These are phyloP conservation scores for Talaromyces sp. DNA, from an alignment of 2,329 filamentous ascomycete genomes.

Conservation along the genomic window DNA sequence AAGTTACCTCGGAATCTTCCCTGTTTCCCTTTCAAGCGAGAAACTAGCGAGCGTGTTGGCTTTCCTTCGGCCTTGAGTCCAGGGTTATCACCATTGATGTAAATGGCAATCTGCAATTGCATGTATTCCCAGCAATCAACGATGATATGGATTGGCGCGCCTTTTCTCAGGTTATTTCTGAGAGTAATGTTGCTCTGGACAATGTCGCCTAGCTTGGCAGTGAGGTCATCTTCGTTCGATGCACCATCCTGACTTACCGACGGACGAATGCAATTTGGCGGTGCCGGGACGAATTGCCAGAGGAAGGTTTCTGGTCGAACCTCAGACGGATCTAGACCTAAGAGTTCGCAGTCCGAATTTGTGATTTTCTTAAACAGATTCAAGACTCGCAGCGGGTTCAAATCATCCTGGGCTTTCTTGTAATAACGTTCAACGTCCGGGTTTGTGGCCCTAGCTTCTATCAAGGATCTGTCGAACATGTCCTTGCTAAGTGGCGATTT, in stretches of 20 bases:
- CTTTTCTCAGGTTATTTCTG: conserved; percentile 72
- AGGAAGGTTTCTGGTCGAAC: conserved; percentile 94
- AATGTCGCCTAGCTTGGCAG: conserved; percentile 94
- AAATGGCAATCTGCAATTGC: conserved; percentile 91
- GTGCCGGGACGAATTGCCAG: conserved; percentile 92
- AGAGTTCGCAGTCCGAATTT: conserved; percentile 78
- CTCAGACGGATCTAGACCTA: conserved; percentile 80
- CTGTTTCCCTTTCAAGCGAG: conserved; percentile 93
- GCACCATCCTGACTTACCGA: conserved; percentile 90
- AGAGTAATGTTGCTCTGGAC: conserved; percentile 87
- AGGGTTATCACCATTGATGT: conserved; percentile 94
- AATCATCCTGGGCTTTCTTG: conserved; percentile 86
- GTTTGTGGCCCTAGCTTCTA: conserved; percentile 68
- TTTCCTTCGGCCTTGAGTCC: conserved; percentile 87
- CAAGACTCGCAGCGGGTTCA: conserved; percentile 81
- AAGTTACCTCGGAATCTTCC: conserved; percentile 95
- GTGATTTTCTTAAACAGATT: conserved; percentile 88
- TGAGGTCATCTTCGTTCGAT: conserved; percentile 94
- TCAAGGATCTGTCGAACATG: conserved; percentile 79
- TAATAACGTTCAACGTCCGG: conserved; percentile 84
- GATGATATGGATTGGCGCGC: conserved; percentile 77
- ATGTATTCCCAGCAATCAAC: conserved; percentile 99
- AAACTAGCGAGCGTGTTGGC: conserved; percentile 86
- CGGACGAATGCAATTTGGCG: conserved; percentile 87
- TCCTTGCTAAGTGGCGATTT: conserved; percentile 73